These are phyloP conservation scores for Eimeria zaria DNA, from an alignment of 169 alveolate genomes.

Conservation along the genomic window DNA sequence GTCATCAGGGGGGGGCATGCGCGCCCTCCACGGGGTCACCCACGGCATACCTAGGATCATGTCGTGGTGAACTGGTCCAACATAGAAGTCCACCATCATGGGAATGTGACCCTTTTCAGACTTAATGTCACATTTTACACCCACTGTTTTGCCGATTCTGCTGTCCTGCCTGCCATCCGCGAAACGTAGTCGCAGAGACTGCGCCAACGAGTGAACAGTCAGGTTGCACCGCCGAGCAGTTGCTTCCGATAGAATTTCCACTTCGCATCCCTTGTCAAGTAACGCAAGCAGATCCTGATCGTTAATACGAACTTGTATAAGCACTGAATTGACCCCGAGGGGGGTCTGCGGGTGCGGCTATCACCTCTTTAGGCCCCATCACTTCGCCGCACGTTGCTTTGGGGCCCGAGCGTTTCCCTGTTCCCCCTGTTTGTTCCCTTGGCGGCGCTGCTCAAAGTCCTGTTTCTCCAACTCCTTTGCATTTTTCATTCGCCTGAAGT, in stretches of 20 bases:
- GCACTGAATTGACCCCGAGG: neutral
- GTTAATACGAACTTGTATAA: neutral
- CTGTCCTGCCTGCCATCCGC: neutral
- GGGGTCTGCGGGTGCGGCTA: neutral
- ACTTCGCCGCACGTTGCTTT: neutral
- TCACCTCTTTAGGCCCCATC: neutral
- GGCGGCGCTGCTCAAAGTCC: neutral
- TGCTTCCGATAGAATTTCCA: neutral
- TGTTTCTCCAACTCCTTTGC: neutral
- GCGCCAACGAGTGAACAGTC: neutral
- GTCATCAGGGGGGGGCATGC: no score
- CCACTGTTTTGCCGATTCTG: neutral
- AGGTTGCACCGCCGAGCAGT: neutral
- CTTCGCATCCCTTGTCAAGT: neutral
- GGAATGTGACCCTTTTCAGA: neutral
- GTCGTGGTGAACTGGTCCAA: neutral
- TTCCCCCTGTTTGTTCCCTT: neutral
- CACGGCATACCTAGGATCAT: neutral
- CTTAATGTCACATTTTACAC: neutral
- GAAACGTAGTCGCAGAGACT: neutral
- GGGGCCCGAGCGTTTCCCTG: neutral
- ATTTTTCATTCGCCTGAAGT: neutral
- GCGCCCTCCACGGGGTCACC: neutral
- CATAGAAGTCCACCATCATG: neutral
- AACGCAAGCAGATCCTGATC: neutral